Evolutionary conservation across 2,329 filamentous ascomycete species (phyloP).

Genomic region (Arthrinium puccinioides): DNA sequence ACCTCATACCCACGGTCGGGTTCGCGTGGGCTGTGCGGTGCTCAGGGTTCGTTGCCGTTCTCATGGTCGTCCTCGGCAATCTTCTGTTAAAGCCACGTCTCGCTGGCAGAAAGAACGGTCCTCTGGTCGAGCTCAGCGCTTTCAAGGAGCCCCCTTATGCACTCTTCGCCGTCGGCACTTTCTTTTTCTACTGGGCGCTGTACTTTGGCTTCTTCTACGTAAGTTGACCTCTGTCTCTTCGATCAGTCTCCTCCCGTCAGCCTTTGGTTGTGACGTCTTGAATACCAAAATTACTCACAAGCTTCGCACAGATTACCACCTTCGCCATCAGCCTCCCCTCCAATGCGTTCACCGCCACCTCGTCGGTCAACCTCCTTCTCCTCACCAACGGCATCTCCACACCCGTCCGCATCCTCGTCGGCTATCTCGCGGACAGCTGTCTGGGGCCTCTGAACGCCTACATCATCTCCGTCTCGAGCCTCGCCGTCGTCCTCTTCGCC

Average conservation of each 20-base stretch:
- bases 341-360: conserved; percentile 36
- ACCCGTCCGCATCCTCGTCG: conserved; percentile 43
- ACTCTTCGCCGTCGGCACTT: conserved; percentile 29
- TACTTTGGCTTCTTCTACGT: conserved; percentile 46
- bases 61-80: conserved; percentile 29
- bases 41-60: conserved; percentile 52
- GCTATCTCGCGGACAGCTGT: conserved; percentile 42
- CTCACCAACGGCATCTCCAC: conserved; percentile 51
- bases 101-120: conserved; percentile 28
- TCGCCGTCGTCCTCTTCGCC: conserved; percentile 40
- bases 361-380: conserved; percentile 47
- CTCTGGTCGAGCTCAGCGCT: conserved; percentile 39
- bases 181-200: conserved; percentile 39
- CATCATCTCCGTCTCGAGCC: conserved; percentile 36
- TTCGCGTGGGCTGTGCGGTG: conserved; percentile 60
- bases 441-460: conserved; percentile 50
- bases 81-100: conserved; percentile 37
- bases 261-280: conserved; percentile 3
- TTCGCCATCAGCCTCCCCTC: conserved; percentile 23
- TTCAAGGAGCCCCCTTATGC: conserved; percentile 41
- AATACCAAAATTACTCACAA: conserved; percentile 4
- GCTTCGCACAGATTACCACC: conserved; percentile 21
- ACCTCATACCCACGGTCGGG: conserved; percentile 53
- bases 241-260: neutral
- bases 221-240: conserved; percentile 11